A percentile compares a stretch with the other conserved stretches of the same genome.
phyloP scores from a whole-genome alignment of 192 early-diverging fungal species.

The Umbelopsis vinacea region DNA sequence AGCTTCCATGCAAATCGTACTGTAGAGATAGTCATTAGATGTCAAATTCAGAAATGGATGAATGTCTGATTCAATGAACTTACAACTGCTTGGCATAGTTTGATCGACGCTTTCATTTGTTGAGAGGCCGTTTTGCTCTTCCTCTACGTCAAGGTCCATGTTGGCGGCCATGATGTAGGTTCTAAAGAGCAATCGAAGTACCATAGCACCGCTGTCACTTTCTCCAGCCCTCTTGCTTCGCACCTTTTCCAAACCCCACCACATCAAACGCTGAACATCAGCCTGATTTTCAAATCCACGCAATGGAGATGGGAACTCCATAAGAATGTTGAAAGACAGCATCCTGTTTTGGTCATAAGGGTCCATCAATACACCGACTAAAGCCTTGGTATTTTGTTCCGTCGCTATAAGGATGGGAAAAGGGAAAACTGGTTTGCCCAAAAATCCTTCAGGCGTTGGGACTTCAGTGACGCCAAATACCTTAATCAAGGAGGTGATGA shows the following conservation, averaged over 20 bases:
- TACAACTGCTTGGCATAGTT: background rate
- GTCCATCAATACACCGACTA: slow-evolving; percentile 66
- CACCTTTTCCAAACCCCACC: slow-evolving; percentile 64
- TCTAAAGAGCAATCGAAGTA: slow-evolving; percentile 77
- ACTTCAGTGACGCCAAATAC: slow-evolving; percentile 56
- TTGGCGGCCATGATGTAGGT: slow-evolving; percentile 71
- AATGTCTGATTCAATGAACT: background rate
- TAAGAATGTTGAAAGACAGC: slow-evolving; percentile 74
- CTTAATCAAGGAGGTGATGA: slow-evolving; percentile 56
- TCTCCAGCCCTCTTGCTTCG: slow-evolving; percentile 75
- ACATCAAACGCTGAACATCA: slow-evolving; percentile 55
- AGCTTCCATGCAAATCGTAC: slow-evolving; percentile 58
- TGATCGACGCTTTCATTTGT: background rate
- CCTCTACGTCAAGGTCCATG: slow-evolving; percentile 37
- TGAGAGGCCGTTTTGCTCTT: background rate
- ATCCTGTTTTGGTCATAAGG: slow-evolving; percentile 78
- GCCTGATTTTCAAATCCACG: slow-evolving; percentile 55
- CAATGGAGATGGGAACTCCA: slow-evolving; percentile 66
- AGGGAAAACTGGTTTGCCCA: slow-evolving; percentile 50
- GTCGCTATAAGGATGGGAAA: slow-evolving; percentile 57
- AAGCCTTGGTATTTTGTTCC: slow-evolving; percentile 50
- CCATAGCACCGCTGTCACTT: slow-evolving; percentile 82
- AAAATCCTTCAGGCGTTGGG: slow-evolving; percentile 51
- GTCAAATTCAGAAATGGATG: background rate
- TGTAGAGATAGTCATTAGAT: slow-evolving; percentile 20